Conservation (phyloP, 1,284 basidiomycete species). For the Ganoderma leucocontextum region DNA sequence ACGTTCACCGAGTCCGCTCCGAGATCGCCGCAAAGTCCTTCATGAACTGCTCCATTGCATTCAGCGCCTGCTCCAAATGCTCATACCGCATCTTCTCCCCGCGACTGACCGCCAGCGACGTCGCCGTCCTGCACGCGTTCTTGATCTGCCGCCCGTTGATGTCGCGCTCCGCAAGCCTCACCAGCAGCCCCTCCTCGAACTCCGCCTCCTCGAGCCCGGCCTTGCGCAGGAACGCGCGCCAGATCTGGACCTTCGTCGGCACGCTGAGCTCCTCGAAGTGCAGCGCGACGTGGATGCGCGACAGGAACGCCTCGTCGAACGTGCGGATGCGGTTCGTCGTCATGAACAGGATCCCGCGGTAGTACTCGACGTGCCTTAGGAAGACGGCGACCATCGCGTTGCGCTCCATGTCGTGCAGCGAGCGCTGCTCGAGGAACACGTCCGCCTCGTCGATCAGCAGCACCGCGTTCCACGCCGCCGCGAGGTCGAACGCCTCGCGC, state of each 20-base stretch:
- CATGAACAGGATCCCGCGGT: constrained; percentile 69
- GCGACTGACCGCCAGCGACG: constrained; percentile 58
- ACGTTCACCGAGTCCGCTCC: too few species aligned
- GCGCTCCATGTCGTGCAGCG: constrained; percentile 62
- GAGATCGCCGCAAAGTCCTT: constrained; percentile 22
- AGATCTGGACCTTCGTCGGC: constrained; percentile 58
- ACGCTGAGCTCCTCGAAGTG: constrained; percentile 62
- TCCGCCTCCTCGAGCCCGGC: constrained; percentile 27
- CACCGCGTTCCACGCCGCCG: constrained; percentile 68
- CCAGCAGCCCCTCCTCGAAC: constrained; percentile 51
- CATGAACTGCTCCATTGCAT: constrained; percentile 45
- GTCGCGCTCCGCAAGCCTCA: constrained; percentile 52
- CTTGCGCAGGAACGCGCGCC: constrained; percentile 62
- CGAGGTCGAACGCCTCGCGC: constrained; percentile 48
- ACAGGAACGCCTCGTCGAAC: constrained; percentile 73
- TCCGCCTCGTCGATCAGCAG: constrained; percentile 53
- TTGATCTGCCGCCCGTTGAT: constrained; percentile 72
- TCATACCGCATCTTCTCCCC: constrained; percentile 51
- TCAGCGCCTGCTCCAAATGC: constrained; percentile 63
- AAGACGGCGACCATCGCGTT: constrained; percentile 73
- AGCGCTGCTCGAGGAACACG: constrained; percentile 68
- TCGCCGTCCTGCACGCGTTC: constrained; percentile 67
- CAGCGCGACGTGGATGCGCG: constrained; percentile 68
- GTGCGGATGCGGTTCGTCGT: constrained; percentile 70
- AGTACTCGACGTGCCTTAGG: constrained; percentile 68